Evolutionary conservation across 2,329 filamentous ascomycete species (phyloP).

Genomic region (Dothiorella sarmentorum): DNA sequence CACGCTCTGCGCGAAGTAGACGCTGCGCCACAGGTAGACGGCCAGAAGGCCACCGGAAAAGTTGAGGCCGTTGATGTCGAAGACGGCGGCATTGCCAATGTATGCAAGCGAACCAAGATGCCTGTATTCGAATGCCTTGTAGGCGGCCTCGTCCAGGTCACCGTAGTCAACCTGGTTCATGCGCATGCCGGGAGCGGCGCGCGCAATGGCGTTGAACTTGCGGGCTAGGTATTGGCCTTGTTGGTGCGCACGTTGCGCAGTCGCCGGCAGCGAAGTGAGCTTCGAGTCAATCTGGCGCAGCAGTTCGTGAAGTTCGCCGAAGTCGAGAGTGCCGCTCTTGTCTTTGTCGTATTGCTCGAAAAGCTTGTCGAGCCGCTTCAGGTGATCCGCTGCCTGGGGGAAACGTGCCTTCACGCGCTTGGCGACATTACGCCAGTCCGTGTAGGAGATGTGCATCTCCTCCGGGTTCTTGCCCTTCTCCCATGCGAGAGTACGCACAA

Average conservation of each 20-base stretch:
- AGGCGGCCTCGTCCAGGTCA: conserved; percentile 86
- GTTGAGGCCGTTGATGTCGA: conserved; percentile 79
- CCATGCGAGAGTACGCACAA: conserved; percentile 85
- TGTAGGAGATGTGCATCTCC: conserved; percentile 79
- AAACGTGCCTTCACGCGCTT: conserved; percentile 81
- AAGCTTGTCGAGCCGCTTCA: conserved; percentile 84
- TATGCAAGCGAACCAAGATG: conserved; percentile 92
- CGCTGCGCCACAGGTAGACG: conserved; percentile 92
- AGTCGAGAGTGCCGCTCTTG: conserved; percentile 88
- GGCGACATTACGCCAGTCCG: conserved; percentile 84
- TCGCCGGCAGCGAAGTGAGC: conserved; percentile 89
- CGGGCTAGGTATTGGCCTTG: conserved; percentile 89
- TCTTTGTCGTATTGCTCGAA: conserved; percentile 93
- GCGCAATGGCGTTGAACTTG: conserved; percentile 90
- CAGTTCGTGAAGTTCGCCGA: conserved; percentile 84
- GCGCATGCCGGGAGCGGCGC: conserved; percentile 68
- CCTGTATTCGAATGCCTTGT: conserved; percentile 90
- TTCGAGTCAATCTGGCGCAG: conserved; percentile 91
- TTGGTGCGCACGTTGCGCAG: conserved; percentile 92
- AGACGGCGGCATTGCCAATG: conserved; percentile 92
- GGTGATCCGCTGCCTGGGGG: conserved; percentile 82
- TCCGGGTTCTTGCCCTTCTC: conserved; percentile 88
- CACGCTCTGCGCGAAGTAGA: conserved; percentile 97
- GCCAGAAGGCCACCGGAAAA: conserved; percentile 82
- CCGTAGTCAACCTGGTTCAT: conserved; percentile 83